Base-by-base conservation (phyloP, 1,139 yeast species). In the Hansenula anomala region DNA sequence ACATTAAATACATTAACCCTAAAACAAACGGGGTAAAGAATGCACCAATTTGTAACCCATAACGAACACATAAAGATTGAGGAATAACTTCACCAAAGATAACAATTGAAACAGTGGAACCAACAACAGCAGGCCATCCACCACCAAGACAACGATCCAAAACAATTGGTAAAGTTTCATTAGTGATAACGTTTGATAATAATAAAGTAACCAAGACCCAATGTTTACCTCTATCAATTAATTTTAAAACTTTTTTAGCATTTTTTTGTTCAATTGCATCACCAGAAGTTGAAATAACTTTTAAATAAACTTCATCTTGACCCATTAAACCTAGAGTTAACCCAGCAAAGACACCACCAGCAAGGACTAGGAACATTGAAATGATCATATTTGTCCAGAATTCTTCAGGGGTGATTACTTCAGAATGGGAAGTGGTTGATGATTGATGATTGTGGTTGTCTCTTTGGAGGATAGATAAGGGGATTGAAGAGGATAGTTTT, bases 271-370 rank as follows among this genome's bases (percentile, higher is more conserved):
- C 97, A 16, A 60, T 51, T 7, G 56, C 49, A 14, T 68, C 71
- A 12, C 83, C 83, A 14, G 76, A 68, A 13, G 58, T 49, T 35
- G 63, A 58, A 48, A 84, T 79, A 22, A 84, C 94, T 56, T 80
- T 82, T 45, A 83, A 64, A 54, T 89, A 87, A 30, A 90, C 94
- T 62, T 90, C 97, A 60, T 92, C 97, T 63, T 90, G 97, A 46
- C 97, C 97, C 98, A 92, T 92, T 25, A 92, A 73, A 3, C 95
- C 97, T 41, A 92, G 71, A 19, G 98, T 92, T 38, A 92, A 69
- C 9, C 97, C 98, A 3, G 98, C 97, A 68, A 92, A 92, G 13
- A 89, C 85, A 48, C 98, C 98, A 37, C 98, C 98, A 4, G 89
- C 73, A 31, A 92, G 59, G 2, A 92, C 97, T 28, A 92, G 71